Evolutionary conservation across 805 yeast genomes (phyloP), one percentile per base, ranked within the genome.

Genomic region (Wickerhamomyces subpelliculosus): DNA sequence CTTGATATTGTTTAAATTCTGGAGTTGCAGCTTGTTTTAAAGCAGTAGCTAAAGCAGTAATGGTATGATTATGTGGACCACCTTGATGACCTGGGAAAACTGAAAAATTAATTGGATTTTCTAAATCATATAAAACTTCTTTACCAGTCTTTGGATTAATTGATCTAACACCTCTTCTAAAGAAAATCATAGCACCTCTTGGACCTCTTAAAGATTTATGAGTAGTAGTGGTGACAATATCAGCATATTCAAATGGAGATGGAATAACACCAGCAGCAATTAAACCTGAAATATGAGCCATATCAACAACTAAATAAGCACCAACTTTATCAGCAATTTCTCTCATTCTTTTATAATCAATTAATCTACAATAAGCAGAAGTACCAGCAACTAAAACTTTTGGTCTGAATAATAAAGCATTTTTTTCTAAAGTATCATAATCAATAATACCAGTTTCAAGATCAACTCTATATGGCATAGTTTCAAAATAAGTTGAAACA

Each of bases 71-170:
- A 70, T 93, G 97, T 55, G 98, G 98, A 62, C 98, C 98, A 73
- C 98, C 98, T 73, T 93, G 98, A 68, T 93, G 98, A 51, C 96
- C 98, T 57, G 98, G 98, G 90, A 93, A 93, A 39, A 93, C 98
- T 9, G 97, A 88, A 66, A 93, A 93, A 75, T 93, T 93, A 68
- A 93, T 89, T 62, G 86, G 86, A 65, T 78, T 82, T 68, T 93
- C 97, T 64, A 93, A 78, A 55, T 93, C 97, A 66, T 89, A 93
- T 42, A 72, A 68, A 42, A 87, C 70, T 67, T 88, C 96, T 70
- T 87, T 85, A 57, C 97, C 97, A 55, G 87, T 84, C 73, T 89
- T 88, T 59, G 84, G 70, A 64, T 79, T 84, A 49, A 80, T 78
- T 43, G 83, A 79, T 75, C 95, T 80, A 44, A 89, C 78, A 55